A percentile compares a stretch with the other conserved stretches of the same genome.
These are phyloP conservation scores for Agapanthus africanus DNA, from an alignment of 106 monocot genomes.

Conservation along the genomic window DNA sequence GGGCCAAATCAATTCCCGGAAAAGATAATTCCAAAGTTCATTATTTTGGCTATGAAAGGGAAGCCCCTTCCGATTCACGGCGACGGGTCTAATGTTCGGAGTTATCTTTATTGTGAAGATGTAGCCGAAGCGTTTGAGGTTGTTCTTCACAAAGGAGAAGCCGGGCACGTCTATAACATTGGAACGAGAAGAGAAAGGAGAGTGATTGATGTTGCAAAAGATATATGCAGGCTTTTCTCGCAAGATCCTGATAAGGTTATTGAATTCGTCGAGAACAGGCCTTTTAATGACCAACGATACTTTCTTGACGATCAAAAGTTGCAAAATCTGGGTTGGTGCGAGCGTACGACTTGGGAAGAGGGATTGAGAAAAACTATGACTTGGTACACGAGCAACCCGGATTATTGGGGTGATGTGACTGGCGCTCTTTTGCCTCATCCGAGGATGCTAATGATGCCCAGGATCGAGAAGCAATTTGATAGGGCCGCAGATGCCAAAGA, in stretches of 20 bases:
- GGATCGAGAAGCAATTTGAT: conserved; percentile 22
- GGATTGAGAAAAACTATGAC: conserved; percentile 49
- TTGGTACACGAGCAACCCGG: conserved; percentile 43
- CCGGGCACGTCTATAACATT: conserved; percentile 67
- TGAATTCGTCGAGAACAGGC: conserved; percentile 64
- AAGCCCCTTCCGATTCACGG: conserved; percentile 53
- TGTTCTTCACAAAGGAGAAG: conserved; percentile 60
- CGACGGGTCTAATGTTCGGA: conserved; percentile 58
- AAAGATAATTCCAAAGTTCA: conserved; percentile 84
- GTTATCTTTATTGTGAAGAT: conserved; percentile 72
- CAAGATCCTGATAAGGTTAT: conserved; percentile 46
- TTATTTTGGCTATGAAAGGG: conserved; percentile 58
- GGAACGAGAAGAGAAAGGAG: conserved; percentile 62
- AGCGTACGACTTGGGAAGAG: conserved; percentile 45
- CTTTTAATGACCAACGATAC: conserved; percentile 55
- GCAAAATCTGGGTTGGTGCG: conserved; percentile 46
- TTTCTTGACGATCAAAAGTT: conserved; percentile 55
- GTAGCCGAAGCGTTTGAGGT: conserved; percentile 79
- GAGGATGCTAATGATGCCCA: conserved; percentile 52
- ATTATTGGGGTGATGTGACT: conserved; percentile 48
- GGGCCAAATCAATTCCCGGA: conserved; percentile 70
- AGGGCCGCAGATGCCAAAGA: conserved; percentile 12
- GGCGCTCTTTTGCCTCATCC: conserved; percentile 49
- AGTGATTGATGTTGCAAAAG: conserved; percentile 64
- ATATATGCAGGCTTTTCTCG: conserved; percentile 50